Percentiles rank a stretch among this genome's conserved stretches.
Conservation (phyloP, 495 filamentous ascomycete species). For the Lepidopterella palustris region DNA sequence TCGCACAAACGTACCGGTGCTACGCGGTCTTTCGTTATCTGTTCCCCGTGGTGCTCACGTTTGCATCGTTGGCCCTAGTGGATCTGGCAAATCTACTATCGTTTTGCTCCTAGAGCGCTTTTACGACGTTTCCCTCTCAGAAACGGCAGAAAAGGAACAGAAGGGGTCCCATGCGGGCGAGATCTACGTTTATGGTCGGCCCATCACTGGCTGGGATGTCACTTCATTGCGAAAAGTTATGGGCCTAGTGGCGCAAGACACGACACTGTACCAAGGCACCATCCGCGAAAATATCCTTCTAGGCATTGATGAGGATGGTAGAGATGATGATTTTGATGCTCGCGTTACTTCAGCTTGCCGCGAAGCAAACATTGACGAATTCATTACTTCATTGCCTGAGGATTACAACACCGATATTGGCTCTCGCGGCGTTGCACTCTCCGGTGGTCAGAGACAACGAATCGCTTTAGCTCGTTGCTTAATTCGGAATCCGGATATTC, state of each 20-base stretch:
- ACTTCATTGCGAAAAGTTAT: slow-evolving; percentile 60
- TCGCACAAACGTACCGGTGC: slow-evolving; percentile 12
- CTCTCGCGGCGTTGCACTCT: slow-evolving; percentile 21
- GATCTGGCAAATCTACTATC: slow-evolving; percentile 27
- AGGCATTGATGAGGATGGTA: slow-evolving; percentile 42
- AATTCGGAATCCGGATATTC: slow-evolving; percentile 23
- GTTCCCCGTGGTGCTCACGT: slow-evolving; percentile 26
- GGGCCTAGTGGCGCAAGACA: slow-evolving; percentile 77
- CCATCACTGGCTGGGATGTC: slow-evolving; percentile 44
- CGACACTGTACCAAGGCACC: slow-evolving; percentile 76
- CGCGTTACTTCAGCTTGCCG: slow-evolving; percentile 33
- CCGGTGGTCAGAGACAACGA: slow-evolving; percentile 29
- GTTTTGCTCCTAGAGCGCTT: slow-evolving; percentile 27
- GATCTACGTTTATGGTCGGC: slow-evolving; percentile 13
- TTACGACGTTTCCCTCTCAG: no score
- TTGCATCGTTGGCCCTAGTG: slow-evolving; percentile 22
- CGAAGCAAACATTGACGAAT: slow-evolving; percentile 54
- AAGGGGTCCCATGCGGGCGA: slow-evolving; percentile 6
- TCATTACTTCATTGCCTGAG: slow-evolving; percentile 48
- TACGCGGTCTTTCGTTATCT: slow-evolving; percentile 13
- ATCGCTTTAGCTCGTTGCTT: slow-evolving; percentile 28
- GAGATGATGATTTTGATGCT: not conserved
- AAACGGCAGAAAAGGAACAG: no score
- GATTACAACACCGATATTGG: slow-evolving; percentile 32
- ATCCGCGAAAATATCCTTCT: slow-evolving; percentile 77